phyloP scores from a whole-genome alignment of 495 filamentous ascomycete species.

The Penicillium roqueforti region DNA sequence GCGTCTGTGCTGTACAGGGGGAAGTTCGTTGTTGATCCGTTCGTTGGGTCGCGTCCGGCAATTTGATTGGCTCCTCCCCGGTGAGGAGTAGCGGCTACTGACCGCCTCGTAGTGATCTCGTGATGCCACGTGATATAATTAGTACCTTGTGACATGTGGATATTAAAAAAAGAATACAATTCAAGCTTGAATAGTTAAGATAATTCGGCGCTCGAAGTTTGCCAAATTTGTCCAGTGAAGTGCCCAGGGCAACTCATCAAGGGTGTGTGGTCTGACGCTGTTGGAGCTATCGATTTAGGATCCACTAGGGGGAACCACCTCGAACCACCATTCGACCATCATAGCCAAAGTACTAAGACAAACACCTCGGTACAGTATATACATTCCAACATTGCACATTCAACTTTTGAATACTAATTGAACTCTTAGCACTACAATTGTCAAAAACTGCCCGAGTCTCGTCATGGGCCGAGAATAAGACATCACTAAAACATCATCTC shows the following conservation, averaged over 20 bases:
- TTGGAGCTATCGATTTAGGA: conserved; percentile 6
- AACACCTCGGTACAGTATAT: not conserved
- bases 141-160: not conserved
- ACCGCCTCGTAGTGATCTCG: conserved; percentile 17
- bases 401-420: not conserved
- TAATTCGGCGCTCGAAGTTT: not conserved
- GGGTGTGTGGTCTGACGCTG: not conserved
- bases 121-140: conserved; percentile 12
- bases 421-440: not conserved
- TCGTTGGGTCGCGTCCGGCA: conserved; percentile 39
- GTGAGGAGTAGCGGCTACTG: conserved; percentile 19
- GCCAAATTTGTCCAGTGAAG: not conserved
- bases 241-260: not conserved
- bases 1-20: conserved; percentile 31
- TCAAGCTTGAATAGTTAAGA: not conserved
- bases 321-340: conserved; percentile 5
- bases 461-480: not conserved
- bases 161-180: not conserved
- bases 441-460: not conserved
- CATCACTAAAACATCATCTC: not conserved
- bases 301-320: conserved; percentile 2
- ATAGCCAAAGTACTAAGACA: not conserved
- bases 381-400: not conserved
- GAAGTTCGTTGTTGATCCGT: conserved; percentile 38
- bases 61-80: conserved; percentile 31